Percentiles rank a stretch among this genome's conserved stretches.
These are phyloP conservation scores for Blastocystis sp. DNA, from an alignment of 352 stramenopile genomes.

Conservation along the genomic window DNA sequence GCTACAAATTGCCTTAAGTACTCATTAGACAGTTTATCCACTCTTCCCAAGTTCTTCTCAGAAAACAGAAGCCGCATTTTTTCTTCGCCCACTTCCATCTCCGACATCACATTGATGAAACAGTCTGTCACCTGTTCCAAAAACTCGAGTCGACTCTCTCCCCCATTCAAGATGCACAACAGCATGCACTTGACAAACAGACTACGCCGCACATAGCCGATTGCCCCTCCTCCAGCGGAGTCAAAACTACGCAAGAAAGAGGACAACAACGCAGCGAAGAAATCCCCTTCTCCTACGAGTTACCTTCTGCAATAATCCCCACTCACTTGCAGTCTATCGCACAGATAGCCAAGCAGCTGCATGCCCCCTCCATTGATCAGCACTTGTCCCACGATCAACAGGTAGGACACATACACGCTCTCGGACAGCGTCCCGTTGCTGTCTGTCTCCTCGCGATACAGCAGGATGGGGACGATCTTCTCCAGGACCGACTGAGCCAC, in stretches of 20 bases:
- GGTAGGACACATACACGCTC: background rate
- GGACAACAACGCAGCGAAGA: background rate
- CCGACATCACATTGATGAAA: conserved; percentile 7
- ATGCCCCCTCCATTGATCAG: background rate
- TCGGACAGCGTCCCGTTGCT: background rate
- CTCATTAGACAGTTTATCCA: background rate
- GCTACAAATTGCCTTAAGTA: conserved; percentile 12
- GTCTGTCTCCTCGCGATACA: background rate
- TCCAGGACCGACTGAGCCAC: background rate
- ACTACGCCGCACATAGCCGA: conserved; percentile 21
- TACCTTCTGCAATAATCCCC: background rate
- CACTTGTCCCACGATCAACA: background rate
- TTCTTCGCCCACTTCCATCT: conserved; percentile 28
- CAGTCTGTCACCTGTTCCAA: conserved; percentile 31
- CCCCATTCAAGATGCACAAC: background rate
- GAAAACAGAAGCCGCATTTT: conserved; percentile 36
- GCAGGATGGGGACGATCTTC: background rate
- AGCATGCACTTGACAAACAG: conserved; percentile 47
- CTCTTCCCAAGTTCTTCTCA: background rate
- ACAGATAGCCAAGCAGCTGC: background rate
- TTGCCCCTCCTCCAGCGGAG: conserved; percentile 1
- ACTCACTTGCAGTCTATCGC: background rate
- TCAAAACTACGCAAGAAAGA: conserved; percentile 33
- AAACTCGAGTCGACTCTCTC: background rate
- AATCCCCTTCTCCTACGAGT: background rate